Base-by-base conservation (phyloP, 2,329 filamentous ascomycete genomes). In the Furcasterigmium furcatum region DNA sequence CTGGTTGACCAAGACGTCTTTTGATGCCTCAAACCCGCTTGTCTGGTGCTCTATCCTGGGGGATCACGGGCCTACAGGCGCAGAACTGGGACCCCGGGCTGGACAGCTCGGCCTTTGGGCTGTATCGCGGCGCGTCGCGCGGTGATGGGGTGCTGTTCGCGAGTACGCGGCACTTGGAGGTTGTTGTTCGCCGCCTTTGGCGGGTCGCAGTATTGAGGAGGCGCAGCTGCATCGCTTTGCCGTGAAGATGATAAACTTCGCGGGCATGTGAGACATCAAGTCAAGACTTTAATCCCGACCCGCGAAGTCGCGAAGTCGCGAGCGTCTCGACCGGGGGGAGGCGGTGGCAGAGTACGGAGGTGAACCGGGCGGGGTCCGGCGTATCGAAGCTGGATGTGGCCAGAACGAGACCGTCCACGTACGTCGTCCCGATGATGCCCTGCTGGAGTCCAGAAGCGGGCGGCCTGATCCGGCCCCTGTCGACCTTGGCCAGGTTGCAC, bases 1-100 rank as follows among this genome's bases (percentile, higher is more conserved):
- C 70, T 95, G 85, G 85, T 90, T 92, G 55, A 89, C 95, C 58
- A 80, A 84, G 1, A 77, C 77, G 38, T 76, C 88, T 12, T 12
- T 27, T 12, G 24, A 27, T 12, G 24, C 24, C 24, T 27, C 24
- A 12, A 27, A 27, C 24, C 24, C 24, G 80, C 52, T 80, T 81
- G 46, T 77, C 72, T 12, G 60, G 55, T 25, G 48, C 62, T 16
- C 57, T 81, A 35, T 59, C 58, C 7, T 53, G 50, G 1, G 73
- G 70, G 5, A 72, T 78, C 19, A 50, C 50, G 7, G 64, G 57
- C 2, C 59, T 80, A 30, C 77, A 80, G 54, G 58, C 55, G 16
- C 66, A 68, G 10, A 79, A 79, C 53, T 82, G 78, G 78, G 74
- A 80, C 48, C 76, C 76, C 0, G 62, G 65, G 1, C 49, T 66